Base-by-base conservation (phyloP, 1,284 basidiomycete species). In the Malassezia obtusa region DNA sequence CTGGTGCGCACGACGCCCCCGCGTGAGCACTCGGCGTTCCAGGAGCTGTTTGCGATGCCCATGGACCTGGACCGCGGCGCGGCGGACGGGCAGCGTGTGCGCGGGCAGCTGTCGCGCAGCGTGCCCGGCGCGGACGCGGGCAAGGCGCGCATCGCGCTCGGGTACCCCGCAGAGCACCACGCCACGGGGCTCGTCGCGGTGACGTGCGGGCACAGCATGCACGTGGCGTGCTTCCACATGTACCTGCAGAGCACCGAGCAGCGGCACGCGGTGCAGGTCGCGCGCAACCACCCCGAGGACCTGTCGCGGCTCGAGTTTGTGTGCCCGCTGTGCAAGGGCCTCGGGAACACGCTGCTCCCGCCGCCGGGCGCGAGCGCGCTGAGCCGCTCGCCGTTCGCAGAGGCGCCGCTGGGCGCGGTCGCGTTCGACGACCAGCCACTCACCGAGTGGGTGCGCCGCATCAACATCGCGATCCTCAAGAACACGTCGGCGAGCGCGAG, bases 141-240 rank as follows among this genome's bases (percentile, higher is more conserved):
- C 32, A 7, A 37, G 10, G 28, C 25, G 7, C 38, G 40, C 26
- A 30, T 46, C 15, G 30, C 40, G 22, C 35, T 55, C 12, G 52
- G 60, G 41, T 72, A 68, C 57, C 62, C 66, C 24, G 55, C 57
- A 32, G 61, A 60, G 19, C 63, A 71, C 36, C 67, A 71, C 45
- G 54, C 58, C 1, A 62, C 61, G 25, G 94, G 92, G 6, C 78
- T 96, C 25, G 81, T 91, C 68, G 79, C 85, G 4, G 91, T 90
- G 3, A 85, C 90, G 24, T 98, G 92, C 75, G 89, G 86, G 32
- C 94, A 98, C 73, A 84, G 91, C 79, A 98, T 99, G 91, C 94
- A 99, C 76, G 77, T 92, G 57, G 82, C 84, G 36, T 98, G 94
- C 76, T 95, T 98, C 77, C 84, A 86, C 52, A 84, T 85, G 1